A percentile compares a stretch with the other conserved stretches of the same genome.
Evolutionary conservation across 192 early-diverging fungal genomes (phyloP).

Genomic region (Coemansia sp.): DNA sequence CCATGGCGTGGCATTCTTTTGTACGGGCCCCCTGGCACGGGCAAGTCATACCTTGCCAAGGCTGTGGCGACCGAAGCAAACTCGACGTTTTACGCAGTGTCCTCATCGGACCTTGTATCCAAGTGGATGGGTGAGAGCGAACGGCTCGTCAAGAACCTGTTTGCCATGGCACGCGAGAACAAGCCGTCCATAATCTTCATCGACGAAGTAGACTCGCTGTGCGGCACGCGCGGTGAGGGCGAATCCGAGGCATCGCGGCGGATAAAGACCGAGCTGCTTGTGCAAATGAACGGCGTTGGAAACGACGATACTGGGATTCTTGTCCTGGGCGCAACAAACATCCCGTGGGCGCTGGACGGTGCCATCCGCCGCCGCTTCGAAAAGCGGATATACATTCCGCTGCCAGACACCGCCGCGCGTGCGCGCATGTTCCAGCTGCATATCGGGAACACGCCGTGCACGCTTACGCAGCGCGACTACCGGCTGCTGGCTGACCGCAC

Average conservation of each 20-base stretch:
- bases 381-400: conserved; percentile 97
- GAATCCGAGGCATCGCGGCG: conserved; percentile 92
- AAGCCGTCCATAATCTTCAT: conserved; percentile 98
- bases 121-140: conserved; percentile 99
- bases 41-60: conserved; percentile 96
- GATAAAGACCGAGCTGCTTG: conserved; percentile 98
- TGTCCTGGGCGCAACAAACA: conserved; percentile 96
- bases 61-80: conserved; percentile 98
- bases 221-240: conserved; percentile 94
- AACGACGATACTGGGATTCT: conserved; percentile 94
- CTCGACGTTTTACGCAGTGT: conserved; percentile 95
- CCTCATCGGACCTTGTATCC: conserved; percentile 96
- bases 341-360: conserved; percentile 93
- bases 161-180: conserved; percentile 89
- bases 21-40: conserved; percentile 97
- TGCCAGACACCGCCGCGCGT: conserved; percentile 87
- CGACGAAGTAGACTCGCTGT: conserved; percentile 98
- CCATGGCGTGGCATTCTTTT: conserved; percentile 97
- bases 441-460: conserved; percentile 89
- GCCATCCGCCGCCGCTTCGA: conserved; percentile 97
- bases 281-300: conserved; percentile 99
- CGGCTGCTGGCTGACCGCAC: conserved; percentile 76
- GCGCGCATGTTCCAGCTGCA: conserved; percentile 92
- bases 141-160: conserved; percentile 91
- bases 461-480: conserved; percentile 73